Evolutionary conservation across 2,329 filamentous ascomycete species (phyloP).

Genomic region (Arthroderma uncinatum): DNA sequence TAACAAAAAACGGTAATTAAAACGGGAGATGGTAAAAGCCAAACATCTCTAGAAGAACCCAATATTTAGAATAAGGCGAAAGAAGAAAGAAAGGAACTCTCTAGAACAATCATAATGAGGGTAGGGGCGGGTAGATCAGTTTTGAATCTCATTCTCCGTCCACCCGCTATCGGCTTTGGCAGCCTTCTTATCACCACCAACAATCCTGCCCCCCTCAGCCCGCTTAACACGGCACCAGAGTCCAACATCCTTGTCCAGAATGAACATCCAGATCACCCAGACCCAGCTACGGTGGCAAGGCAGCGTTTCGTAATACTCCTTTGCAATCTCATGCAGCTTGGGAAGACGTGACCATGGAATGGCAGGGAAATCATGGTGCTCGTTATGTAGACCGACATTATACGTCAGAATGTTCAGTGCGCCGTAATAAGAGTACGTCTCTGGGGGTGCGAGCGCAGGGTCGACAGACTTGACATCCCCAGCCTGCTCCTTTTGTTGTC

Average conservation of each 20-base stretch:
- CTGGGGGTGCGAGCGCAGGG: conserved; percentile 55
- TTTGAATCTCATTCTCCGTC: conserved; percentile 60
- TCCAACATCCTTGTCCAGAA: conserved; percentile 78
- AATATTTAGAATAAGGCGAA: background rate
- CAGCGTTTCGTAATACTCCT: conserved; percentile 82
- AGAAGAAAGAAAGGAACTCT: background rate
- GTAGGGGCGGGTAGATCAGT: conserved; percentile 29
- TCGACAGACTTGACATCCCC: conserved; percentile 16
- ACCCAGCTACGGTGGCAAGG: conserved; percentile 84
- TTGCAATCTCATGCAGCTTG: conserved; percentile 63
- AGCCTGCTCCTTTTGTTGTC: conserved; percentile 33
- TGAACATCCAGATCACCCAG: conserved; percentile 90
- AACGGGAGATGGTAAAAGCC: too few species aligned
- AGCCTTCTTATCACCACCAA: conserved; percentile 34
- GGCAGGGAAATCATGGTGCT: conserved; percentile 97
- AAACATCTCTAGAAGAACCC: background rate
- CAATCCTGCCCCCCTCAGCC: conserved; percentile 59
- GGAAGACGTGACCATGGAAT: conserved; percentile 86
- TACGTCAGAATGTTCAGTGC: conserved; percentile 85
- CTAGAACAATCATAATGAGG: too few species aligned
- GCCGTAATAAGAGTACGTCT: conserved; percentile 97
- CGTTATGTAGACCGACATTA: conserved; percentile 95
- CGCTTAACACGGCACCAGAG: conserved; percentile 90
- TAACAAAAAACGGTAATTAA: background rate
- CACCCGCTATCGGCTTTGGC: conserved; percentile 45